Base-by-base conservation (phyloP, 768 basidiomycete species). In the Termitomyces sp. region DNA sequence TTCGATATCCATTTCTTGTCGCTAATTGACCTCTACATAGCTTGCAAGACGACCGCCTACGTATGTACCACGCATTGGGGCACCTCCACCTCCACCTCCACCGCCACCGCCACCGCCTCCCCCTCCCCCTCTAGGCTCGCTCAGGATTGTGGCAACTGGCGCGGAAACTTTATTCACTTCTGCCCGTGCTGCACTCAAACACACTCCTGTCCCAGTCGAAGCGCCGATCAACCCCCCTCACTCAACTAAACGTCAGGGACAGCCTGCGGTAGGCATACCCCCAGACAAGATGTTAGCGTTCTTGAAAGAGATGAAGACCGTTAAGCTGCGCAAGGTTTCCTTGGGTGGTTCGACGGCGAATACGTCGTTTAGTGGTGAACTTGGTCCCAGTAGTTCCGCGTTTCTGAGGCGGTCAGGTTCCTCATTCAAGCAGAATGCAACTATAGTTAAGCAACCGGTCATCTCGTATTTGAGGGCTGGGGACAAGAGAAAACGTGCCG, bases 231-330 rank as follows among this genome's bases (percentile, higher is more conserved):
- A 87, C 61, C 70, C 75, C 17, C 63, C 65, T 6, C 64, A 68
- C 5, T 60, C 69, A 14, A 58, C 64, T 1, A 75, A 73, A 37
- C 79, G 80, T 51, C 67, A 77, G 14, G 85, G 85, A 7, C 78
- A 80, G 55, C 84, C 89, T 0, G 82, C 86, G 0, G 74, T 90
- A 11, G 86, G 85, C n/a, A 75, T 92, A 10, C 78, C 87, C 0
- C 77, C 85, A 2, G 90, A 91, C 58, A 88, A 91, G 66, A 90
- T 92, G 87, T 86, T 85, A 0, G 88, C 85, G 1, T 92, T 92
- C 63, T 68, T 92, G 58, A 83, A 71, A 6, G 90, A 92, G 66
- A 83, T 92, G 77, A 91, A 90, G 74, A 85, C 80, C 1, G 86
- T 83, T 24, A 75, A 84, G 46, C 62, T 92, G 49, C 78, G 80